A percentile compares a stretch with the other conserved stretches of the same genome.
These are phyloP conservation scores for Cryomyces antarcticus DNA, from an alignment of 495 filamentous ascomycete genomes.

Conservation along the genomic window DNA sequence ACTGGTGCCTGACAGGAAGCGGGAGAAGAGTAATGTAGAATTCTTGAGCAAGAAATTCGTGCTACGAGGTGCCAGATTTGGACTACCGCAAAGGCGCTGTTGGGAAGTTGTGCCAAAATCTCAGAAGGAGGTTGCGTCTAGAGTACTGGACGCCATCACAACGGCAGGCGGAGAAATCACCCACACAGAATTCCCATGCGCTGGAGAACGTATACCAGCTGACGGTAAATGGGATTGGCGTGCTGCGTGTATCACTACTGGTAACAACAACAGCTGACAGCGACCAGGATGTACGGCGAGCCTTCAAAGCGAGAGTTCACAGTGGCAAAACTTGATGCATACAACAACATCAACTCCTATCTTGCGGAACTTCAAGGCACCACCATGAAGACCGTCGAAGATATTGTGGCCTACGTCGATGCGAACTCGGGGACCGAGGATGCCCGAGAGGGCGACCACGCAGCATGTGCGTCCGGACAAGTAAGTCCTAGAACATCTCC, in stretches of 20 bases:
- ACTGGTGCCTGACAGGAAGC: neutral
- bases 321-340: conserved; percentile 13
- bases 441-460: conserved; percentile 4
- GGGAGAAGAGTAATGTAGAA: conserved; percentile 1
- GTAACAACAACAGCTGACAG: too few species aligned
- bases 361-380: conserved; percentile 7
- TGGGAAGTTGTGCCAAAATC: conserved; percentile 7
- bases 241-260: neutral
- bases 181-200: conserved; percentile 8
- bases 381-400: conserved; percentile 6
- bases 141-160: conserved; percentile 5
- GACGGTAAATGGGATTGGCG: conserved; percentile 14
- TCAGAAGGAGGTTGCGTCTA: neutral
- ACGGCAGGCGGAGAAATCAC: conserved; percentile 8
- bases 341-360: conserved; percentile 10
- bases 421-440: conserved; percentile 9
- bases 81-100: conserved; percentile 10
- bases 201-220: conserved; percentile 9
- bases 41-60: neutral
- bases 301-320: conserved; percentile 10
- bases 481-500: neutral
- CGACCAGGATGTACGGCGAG: conserved; percentile 4
- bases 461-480: conserved; percentile 10
- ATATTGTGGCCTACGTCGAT: conserved; percentile 6
- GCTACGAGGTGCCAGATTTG: conserved; percentile 14